Evolutionary conservation across 2,329 filamentous ascomycete species (phyloP).

Genomic region (Myriosclerotinia scirpicola): DNA sequence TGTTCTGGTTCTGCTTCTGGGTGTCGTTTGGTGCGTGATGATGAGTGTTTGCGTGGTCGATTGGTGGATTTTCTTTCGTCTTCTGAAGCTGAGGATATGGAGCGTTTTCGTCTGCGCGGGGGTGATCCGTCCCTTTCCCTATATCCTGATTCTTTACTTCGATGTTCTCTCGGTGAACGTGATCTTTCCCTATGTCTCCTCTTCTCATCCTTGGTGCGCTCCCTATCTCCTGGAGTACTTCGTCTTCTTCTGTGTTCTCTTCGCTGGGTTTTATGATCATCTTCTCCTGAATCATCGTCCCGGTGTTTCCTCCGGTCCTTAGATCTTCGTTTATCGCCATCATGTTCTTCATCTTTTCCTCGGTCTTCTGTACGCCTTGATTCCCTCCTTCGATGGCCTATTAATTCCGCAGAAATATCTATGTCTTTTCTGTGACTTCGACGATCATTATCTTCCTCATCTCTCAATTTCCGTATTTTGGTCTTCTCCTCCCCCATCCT

Average conservation of each 20-base stretch:
- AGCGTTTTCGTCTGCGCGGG: slow-evolving; percentile 26
- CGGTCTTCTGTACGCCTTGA: slow-evolving; percentile 8
- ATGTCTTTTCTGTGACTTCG: slow-evolving; percentile 13
- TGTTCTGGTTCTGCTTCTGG: slow-evolving; percentile 23
- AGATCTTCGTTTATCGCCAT: slow-evolving; percentile 2
- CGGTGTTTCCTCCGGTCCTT: slow-evolving; percentile 12
- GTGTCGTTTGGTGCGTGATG: slow-evolving; percentile 15
- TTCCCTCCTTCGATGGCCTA: slow-evolving; percentile 20
- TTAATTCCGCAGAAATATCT: slow-evolving; percentile 15
- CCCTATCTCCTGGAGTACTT: slow-evolving; percentile 29
- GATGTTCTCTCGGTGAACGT: slow-evolving; percentile 31
- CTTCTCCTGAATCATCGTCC: slow-evolving; percentile 19
- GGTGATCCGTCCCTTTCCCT: slow-evolving; percentile 39
- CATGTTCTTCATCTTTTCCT: slow-evolving; percentile 12
- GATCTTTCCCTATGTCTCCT: slow-evolving; percentile 33
- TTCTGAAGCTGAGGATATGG: slow-evolving; percentile 6
- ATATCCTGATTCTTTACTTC: slow-evolving; percentile 37
- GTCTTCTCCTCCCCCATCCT: background rate
- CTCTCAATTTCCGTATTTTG: slow-evolving; percentile 16
- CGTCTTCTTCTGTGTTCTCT: slow-evolving; percentile 40
- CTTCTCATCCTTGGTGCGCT: slow-evolving; percentile 27
- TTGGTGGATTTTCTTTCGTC: background rate
- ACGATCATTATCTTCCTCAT: slow-evolving; percentile 17
- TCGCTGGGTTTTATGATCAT: slow-evolving; percentile 24
- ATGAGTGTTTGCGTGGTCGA: slow-evolving; percentile 21